Evolutionary conservation across 2,329 filamentous ascomycete species (phyloP).

Genomic region (Cryphonectria japonica): DNA sequence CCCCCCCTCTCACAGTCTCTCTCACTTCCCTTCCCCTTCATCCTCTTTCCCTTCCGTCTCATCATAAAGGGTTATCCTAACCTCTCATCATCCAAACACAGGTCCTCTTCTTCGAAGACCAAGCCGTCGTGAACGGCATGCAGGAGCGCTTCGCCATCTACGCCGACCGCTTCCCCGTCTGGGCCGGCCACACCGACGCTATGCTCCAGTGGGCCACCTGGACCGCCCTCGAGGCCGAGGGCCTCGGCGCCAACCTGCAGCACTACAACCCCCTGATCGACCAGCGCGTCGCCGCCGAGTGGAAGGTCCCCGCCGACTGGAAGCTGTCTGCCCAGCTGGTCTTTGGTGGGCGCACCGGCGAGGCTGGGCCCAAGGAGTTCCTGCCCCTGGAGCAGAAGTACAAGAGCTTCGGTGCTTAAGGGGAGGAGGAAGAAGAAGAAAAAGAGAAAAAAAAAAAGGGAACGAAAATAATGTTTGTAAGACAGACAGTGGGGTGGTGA

Average conservation of each 20-base stretch:
- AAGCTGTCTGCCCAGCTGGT: conserved; percentile 82
- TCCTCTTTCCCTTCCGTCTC: no score
- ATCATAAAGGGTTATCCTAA: no score
- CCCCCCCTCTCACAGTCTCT: conserved; percentile 1
- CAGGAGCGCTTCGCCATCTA: conserved; percentile 73
- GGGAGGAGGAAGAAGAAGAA: no score
- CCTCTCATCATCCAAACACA: conserved; percentile 34
- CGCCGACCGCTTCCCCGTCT: conserved; percentile 78
- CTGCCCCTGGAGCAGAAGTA: conserved; percentile 67
- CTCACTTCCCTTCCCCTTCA: not conserved
- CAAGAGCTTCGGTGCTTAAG: conserved; percentile 63
- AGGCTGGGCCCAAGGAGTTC: conserved; percentile 66
- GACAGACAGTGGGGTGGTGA: no score
- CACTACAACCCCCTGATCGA: conserved; percentile 92
- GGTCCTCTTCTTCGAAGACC: conserved; percentile 87
- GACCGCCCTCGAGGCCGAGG: conserved; percentile 81
- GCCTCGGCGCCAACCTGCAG: conserved; percentile 86
- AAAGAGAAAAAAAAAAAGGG: not conserved
- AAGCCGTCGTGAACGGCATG: conserved; percentile 65
- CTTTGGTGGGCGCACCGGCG: conserved; percentile 68
- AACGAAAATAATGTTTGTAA: no score
- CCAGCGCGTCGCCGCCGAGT: conserved; percentile 67
- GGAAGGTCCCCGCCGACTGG: conserved; percentile 75
- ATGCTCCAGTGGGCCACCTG: conserved; percentile 84
- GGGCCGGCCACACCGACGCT: conserved; percentile 75